phyloP scores from a whole-genome alignment of 1,284 basidiomycete species.

The Ganoderma meredithae region DNA sequence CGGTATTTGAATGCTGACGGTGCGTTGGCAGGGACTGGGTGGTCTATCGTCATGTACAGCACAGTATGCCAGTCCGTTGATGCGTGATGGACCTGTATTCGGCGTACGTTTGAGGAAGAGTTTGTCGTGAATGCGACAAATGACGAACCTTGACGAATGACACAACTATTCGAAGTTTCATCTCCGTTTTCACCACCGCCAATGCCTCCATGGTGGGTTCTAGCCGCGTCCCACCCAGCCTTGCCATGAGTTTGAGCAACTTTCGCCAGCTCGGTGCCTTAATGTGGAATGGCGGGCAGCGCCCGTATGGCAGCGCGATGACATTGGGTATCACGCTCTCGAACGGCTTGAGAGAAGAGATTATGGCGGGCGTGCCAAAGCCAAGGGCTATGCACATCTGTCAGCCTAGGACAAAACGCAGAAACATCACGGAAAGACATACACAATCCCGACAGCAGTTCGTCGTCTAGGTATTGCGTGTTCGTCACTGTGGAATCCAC shows the following conservation, averaged over 20 bases:
- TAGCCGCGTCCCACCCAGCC: conserved; percentile 70
- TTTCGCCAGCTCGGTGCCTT: conserved; percentile 77
- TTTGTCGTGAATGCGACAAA: not conserved
- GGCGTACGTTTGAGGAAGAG: not conserved
- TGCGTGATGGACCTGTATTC: conserved; percentile 59
- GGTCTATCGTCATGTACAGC: conserved; percentile 78
- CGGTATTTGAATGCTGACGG: conserved; percentile 56
- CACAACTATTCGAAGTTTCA: conserved; percentile 73
- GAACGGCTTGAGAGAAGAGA: conserved; percentile 54
- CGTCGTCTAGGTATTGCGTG: conserved; percentile 66
- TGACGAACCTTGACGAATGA: conserved; percentile 73
- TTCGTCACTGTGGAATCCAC: conserved; percentile 42
- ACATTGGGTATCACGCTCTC: conserved; percentile 68
- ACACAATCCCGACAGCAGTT: conserved; percentile 72
- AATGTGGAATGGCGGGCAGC: conserved; percentile 70
- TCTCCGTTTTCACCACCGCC: conserved; percentile 60
- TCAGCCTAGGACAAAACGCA: conserved; percentile 9
- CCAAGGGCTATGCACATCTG: conserved; percentile 59
- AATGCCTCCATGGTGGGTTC: conserved; percentile 75
- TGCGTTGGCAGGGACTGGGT: conserved; percentile 57
- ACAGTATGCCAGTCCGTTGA: conserved; percentile 74
- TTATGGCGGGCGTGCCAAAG: conserved; percentile 65
- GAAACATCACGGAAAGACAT: conserved; percentile 43
- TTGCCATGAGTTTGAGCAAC: conserved; percentile 74
- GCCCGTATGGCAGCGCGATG: conserved; percentile 72